phyloP scores from a whole-genome alignment of 495 filamentous ascomycete species.

The Penicillium lagena region DNA sequence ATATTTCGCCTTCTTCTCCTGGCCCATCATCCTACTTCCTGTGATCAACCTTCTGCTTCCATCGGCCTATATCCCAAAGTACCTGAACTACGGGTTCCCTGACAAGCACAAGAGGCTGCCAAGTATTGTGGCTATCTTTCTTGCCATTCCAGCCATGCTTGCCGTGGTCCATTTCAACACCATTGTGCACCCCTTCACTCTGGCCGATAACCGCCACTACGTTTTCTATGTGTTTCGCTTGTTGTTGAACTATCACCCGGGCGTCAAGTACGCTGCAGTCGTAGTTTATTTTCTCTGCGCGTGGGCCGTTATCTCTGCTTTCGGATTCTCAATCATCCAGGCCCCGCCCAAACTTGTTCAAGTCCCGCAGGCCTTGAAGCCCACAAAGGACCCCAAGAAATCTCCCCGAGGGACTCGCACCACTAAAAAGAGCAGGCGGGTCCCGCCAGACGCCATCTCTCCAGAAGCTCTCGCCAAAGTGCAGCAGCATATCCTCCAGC shows the following conservation, averaged over 20 bases:
- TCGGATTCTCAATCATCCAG: conserved; percentile 32
- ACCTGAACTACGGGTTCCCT: conserved; percentile 28
- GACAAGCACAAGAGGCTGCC: conserved; percentile 33
- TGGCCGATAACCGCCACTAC: conserved; percentile 96
- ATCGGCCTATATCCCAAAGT: conserved; percentile 26
- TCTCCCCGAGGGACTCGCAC: conserved; percentile 20
- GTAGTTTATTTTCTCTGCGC: conserved; percentile 55
- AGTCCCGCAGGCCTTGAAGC: conserved; percentile 7
- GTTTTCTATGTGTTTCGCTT: conserved; percentile 93
- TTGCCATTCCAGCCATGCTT: conserved; percentile 42
- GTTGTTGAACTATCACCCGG: conserved; percentile 57
- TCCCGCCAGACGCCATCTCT: conserved; percentile 16
- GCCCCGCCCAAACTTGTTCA: conserved; percentile 18
- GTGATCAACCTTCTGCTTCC: conserved; percentile 36
- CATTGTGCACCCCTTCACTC: conserved; percentile 88
- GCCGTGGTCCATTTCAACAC: conserved; percentile 74
- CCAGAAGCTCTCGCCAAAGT: conserved; percentile 28
- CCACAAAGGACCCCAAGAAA: conserved; percentile 18
- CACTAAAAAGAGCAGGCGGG: conserved; percentile 7
- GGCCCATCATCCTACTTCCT: conserved; percentile 61
- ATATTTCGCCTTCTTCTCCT: conserved; percentile 82
- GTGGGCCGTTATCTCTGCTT: conserved; percentile 54
- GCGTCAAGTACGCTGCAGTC: conserved; percentile 61
- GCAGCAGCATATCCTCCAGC: conserved; percentile 26
- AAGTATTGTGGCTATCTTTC: conserved; percentile 21